Conservation (phyloP, 768 basidiomycete species). For the Leccinum pellstonianum region DNA sequence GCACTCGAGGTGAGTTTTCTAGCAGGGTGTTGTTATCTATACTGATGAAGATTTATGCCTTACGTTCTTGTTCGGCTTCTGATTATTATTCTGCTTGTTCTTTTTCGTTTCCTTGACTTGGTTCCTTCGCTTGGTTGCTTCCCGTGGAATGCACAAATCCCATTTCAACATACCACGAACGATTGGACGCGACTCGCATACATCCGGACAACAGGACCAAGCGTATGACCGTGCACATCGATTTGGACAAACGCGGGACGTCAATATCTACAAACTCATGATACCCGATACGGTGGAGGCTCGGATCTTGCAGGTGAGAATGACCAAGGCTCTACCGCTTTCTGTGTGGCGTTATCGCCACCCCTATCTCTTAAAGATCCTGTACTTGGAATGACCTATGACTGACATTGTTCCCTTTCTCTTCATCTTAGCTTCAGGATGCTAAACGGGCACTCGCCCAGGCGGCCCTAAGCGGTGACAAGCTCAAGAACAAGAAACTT, state of each 20-base stretch:
- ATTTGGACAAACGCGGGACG: conserved; percentile 82
- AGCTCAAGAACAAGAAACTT: conserved; percentile 80
- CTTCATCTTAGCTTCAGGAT: conserved; percentile 68
- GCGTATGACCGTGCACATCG: conserved; percentile 92
- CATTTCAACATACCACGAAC: not conserved
- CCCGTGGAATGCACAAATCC: not conserved
- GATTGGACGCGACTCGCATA: not conserved
- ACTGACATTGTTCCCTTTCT: not conserved
- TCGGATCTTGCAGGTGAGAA: conserved; percentile 67
- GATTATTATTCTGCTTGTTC: not conserved
- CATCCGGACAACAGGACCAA: conserved; percentile 59
- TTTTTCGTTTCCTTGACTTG: not conserved
- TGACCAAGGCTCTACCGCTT: not conserved
- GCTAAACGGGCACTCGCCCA: conserved; percentile 81
- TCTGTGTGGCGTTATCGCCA: too few species aligned
- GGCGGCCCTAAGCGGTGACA: conserved; percentile 86
- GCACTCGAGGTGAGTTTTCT: conserved; percentile 63
- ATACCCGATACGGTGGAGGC: conserved; percentile 86
- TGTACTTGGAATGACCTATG: not conserved
- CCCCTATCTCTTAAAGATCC: not conserved
- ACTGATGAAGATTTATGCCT: conserved; percentile 10
- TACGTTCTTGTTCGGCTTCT: conserved; percentile 1
- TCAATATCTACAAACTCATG: conserved; percentile 87
- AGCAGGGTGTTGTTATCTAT: not conserved
- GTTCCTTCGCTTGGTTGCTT: not conserved